A percentile compares a stretch with the other conserved stretches of the same genome.
Conservation (phyloP, 2,329 filamentous ascomycete genomes). For the Fusarium drepaniforme region DNA sequence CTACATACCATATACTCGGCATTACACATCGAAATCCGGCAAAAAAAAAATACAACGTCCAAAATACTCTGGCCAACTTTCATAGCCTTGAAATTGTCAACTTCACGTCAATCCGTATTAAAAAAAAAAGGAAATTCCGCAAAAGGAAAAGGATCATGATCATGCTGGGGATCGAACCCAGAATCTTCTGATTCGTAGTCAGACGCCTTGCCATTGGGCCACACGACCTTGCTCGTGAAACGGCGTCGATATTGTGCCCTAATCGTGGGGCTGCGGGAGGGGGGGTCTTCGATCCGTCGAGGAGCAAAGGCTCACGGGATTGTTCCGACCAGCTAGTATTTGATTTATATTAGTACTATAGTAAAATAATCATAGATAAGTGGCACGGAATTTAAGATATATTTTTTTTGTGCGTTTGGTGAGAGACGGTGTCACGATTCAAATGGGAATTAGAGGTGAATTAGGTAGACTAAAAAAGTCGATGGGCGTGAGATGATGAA, state of each 20-base stretch:
- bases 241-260: neutral
- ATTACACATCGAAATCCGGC: neutral
- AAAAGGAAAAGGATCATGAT: conserved; percentile 12
- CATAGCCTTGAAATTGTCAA: no score
- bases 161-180: conserved; percentile 47
- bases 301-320: no score
- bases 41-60: neutral
- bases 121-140: neutral
- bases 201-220: conserved; percentile 50
- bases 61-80: neutral
- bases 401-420: neutral
- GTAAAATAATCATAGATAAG: neutral
- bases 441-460: neutral
- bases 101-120: neutral
- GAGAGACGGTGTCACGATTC: neutral
- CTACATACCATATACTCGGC: neutral
- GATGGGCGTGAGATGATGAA: no score
- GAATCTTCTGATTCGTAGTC: conserved; percentile 51
- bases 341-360: no score
- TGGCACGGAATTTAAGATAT: neutral
- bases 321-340: no score
- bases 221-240: conserved; percentile 27
- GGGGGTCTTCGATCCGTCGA: no score
- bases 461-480: neutral
- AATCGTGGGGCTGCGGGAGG: neutral